These are phyloP conservation scores for Bonia amplexicaulis DNA, from an alignment of 176 grass and related monocot species.

Conservation along the genomic window DNA sequence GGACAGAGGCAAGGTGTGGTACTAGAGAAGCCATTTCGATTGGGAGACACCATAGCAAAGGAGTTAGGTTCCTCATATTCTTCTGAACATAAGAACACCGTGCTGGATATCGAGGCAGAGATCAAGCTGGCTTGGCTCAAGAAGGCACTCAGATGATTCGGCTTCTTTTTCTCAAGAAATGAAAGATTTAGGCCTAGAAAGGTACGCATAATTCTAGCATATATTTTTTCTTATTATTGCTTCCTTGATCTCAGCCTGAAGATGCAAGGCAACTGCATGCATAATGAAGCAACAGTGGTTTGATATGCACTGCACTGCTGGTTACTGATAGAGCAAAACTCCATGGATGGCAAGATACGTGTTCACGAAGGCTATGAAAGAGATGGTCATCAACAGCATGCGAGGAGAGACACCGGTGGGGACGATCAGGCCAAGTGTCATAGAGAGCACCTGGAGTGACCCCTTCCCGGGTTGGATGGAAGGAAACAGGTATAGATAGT, in stretches of 20 bases:
- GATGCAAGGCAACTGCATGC: neutral
- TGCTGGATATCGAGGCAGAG: slow-evolving; percentile 78
- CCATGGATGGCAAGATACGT: slow-evolving; percentile 89
- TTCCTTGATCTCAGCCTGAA: neutral
- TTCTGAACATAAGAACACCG: slow-evolving; percentile 1
- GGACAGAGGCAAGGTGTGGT: slow-evolving; percentile 83
- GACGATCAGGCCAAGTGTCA: slow-evolving; percentile 81
- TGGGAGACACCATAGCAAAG: slow-evolving; percentile 70
- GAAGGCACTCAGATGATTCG: slow-evolving; percentile 22
- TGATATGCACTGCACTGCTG: neutral
- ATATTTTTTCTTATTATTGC: neutral
- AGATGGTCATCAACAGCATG: slow-evolving; percentile 87
- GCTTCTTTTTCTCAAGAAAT: slow-evolving; percentile 55
- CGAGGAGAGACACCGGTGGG: slow-evolving; percentile 80
- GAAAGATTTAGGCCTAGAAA: slow-evolving; percentile 72
- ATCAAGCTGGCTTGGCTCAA: slow-evolving; percentile 62
- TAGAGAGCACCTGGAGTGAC: slow-evolving; percentile 83
- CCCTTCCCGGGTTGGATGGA: slow-evolving; percentile 98
- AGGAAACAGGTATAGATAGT: slow-evolving; percentile 62
- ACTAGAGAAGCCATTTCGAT: slow-evolving; percentile 60
- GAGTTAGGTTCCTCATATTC: slow-evolving; percentile 24
- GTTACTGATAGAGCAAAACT: slow-evolving; percentile 59
- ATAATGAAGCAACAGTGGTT: neutral
- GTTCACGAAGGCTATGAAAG: slow-evolving; percentile 95
- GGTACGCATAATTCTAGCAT: slow-evolving; percentile 27